Evolutionary conservation across 2,329 filamentous ascomycete species (phyloP).

Genomic region (Diaporthe sp.): DNA sequence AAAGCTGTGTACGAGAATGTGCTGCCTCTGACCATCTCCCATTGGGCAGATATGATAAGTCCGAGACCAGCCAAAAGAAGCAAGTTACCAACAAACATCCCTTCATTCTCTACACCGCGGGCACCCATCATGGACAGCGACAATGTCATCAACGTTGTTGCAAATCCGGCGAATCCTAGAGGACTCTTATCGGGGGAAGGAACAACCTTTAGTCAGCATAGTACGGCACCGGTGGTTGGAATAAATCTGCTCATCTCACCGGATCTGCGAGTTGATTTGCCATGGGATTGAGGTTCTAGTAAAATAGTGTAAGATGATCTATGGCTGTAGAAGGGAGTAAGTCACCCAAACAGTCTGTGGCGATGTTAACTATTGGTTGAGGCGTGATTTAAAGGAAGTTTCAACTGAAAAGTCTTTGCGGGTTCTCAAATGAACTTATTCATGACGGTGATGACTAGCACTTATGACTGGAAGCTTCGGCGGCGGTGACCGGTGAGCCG

Average conservation of each 20-base stretch:
- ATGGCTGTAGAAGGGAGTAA: neutral
- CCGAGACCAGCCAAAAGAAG: slow-evolving; percentile 5
- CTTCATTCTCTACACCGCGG: neutral
- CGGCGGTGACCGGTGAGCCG: neutral
- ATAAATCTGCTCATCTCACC: neutral
- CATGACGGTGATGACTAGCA: neutral
- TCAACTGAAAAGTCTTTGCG: neutral
- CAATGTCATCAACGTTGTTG: neutral
- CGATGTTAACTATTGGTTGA: neutral
- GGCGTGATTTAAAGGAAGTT: no score
- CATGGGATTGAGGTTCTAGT: neutral
- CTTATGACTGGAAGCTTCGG: neutral
- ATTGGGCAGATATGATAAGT: slow-evolving; percentile 3
- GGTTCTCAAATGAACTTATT: neutral
- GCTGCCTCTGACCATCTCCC: slow-evolving; percentile 7
- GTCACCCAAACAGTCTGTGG: neutral
- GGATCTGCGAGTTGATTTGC: neutral
- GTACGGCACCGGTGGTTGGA: neutral
- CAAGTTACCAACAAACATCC: neutral
- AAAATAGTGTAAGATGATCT: neutral
- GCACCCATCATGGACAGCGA: neutral
- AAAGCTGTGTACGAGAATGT: neutral
- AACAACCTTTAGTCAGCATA: neutral
- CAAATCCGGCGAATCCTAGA: slow-evolving; percentile 3
- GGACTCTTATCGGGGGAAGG: neutral